These are phyloP conservation scores for Malassezia yamatoensis DNA, from an alignment of 1,284 basidiomycete genomes.

Conservation along the genomic window DNA sequence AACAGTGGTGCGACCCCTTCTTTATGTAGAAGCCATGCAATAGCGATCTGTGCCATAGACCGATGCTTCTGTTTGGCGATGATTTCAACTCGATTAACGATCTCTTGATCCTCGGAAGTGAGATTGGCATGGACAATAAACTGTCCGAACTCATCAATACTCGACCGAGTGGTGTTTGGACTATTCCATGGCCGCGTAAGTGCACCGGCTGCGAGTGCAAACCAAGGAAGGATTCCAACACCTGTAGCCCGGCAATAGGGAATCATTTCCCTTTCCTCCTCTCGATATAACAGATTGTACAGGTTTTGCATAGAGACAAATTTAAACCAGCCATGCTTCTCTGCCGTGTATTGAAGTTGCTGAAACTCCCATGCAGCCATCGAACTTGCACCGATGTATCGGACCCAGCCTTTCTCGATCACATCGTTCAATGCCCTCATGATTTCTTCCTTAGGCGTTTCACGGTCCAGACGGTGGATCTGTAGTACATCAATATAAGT, in stretches of 20 bases:
- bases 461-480: conserved; percentile 55
- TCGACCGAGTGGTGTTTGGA: neutral
- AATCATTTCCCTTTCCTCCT: conserved; percentile 62
- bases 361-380: conserved; percentile 19
- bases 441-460: conserved; percentile 57
- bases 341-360: conserved; percentile 15
- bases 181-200: conserved; percentile 44
- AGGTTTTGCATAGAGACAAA: conserved; percentile 61
- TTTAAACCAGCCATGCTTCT: conserved; percentile 16
- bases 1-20: conserved; percentile 8
- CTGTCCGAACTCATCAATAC: neutral
- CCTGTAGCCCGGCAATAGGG: conserved; percentile 54
- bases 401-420: conserved; percentile 49
- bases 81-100: conserved; percentile 48
- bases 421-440: conserved; percentile 57
- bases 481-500: conserved; percentile 56
- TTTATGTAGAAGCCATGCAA: conserved; percentile 45
- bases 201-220: conserved; percentile 50
- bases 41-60: conserved; percentile 50
- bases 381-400: conserved; percentile 17
- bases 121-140: neutral
- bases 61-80: conserved; percentile 47
- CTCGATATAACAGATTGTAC: conserved; percentile 56
- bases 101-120: conserved; percentile 10
- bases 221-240: conserved; percentile 51